Percentiles rank a stretch among this genome's conserved stretches.
Conservation (phyloP, 1,139 yeast genomes). For the Pichia sp. region DNA sequence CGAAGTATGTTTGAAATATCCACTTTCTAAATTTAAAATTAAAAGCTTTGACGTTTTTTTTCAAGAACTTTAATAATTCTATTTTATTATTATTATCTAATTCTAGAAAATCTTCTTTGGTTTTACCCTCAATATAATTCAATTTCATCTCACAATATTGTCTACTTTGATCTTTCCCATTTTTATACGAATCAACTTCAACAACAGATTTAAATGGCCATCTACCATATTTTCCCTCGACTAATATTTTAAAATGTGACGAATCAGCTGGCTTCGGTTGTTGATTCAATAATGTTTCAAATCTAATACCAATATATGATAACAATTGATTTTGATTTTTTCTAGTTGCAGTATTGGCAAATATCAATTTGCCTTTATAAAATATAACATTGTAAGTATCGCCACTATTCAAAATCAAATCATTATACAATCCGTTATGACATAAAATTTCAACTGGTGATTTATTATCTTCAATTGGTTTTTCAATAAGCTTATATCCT, state of each 20-base stretch:
- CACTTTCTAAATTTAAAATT: slow-evolving; percentile 10
- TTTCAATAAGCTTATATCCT: slow-evolving; percentile 10
- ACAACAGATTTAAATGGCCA: slow-evolving; percentile 12
- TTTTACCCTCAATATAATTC: background rate
- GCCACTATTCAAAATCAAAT: slow-evolving; percentile 6
- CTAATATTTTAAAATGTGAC: slow-evolving; percentile 17
- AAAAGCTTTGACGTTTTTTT: slow-evolving; percentile 4
- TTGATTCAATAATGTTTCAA: slow-evolving; percentile 13
- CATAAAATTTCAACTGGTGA: slow-evolving; percentile 11
- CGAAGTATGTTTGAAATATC: slow-evolving; percentile 17
- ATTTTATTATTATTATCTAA: background rate
- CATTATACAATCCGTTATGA: slow-evolving; percentile 18
- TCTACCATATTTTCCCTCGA: slow-evolving; percentile 11
- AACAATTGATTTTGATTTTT: slow-evolving; percentile 7
- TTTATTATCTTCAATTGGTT: background rate
- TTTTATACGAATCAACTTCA: slow-evolving; percentile 14
- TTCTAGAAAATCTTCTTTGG: background rate
- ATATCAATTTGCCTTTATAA: slow-evolving; percentile 14
- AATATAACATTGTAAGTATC: slow-evolving; percentile 15
- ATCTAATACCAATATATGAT: slow-evolving; percentile 16
- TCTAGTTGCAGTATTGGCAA: slow-evolving; percentile 14
- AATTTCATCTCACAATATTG: slow-evolving; percentile 15
- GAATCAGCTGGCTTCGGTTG: slow-evolving; percentile 3
- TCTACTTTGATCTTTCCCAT: background rate
- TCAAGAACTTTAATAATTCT: slow-evolving; percentile 5